phyloP scores from a whole-genome alignment of 2,329 filamentous ascomycete genomes.

The Sporothrix brunneoviolacea region DNA sequence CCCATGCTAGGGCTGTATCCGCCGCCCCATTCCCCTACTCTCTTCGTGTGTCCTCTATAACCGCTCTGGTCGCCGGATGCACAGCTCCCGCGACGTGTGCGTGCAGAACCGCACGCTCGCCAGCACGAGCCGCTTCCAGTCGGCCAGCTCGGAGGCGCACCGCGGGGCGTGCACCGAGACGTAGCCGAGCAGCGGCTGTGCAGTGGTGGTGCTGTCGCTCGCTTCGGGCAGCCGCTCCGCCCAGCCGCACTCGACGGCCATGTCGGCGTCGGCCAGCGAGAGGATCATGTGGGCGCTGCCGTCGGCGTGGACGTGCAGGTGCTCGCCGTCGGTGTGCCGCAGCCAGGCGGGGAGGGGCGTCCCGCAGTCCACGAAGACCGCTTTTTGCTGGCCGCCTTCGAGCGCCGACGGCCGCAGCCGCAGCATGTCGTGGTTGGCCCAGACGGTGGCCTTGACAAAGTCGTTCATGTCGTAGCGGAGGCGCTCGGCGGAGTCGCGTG shows the following conservation, averaged over 20 bases:
- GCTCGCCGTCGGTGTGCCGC: slow-evolving; percentile 27
- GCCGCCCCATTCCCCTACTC: too few species aligned
- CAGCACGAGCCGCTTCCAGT: slow-evolving; percentile 25
- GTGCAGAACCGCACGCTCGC: slow-evolving; percentile 19
- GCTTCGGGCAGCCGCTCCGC: slow-evolving; percentile 30
- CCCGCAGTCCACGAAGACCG: slow-evolving; percentile 22
- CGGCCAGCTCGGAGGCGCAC: slow-evolving; percentile 28
- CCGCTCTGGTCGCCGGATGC: slow-evolving; percentile 14
- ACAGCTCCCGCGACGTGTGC: background rate
- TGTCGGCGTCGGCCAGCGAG: slow-evolving; percentile 31
- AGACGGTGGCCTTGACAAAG: slow-evolving; percentile 17
- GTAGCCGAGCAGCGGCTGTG: slow-evolving; percentile 20
- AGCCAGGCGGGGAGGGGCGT: slow-evolving; percentile 1
- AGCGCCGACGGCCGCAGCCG: slow-evolving; percentile 23
- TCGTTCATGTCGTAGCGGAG: slow-evolving; percentile 15
- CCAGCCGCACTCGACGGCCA: slow-evolving; percentile 32
- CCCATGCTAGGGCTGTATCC: too few species aligned
- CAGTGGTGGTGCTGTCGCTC: slow-evolving; percentile 20
- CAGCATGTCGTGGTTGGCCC: slow-evolving; percentile 26
- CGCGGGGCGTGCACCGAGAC: slow-evolving; percentile 35
- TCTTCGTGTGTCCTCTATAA: background rate
- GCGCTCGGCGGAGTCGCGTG: background rate
- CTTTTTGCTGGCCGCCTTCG: too few species aligned
- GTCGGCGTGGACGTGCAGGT: slow-evolving; percentile 33
- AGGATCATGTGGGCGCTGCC: slow-evolving; percentile 33